Percentiles rank a stretch among this genome's conserved stretches.
phyloP scores from a whole-genome alignment of 116 monocot genomes.

The Phalaenopsis hybrid region DNA sequence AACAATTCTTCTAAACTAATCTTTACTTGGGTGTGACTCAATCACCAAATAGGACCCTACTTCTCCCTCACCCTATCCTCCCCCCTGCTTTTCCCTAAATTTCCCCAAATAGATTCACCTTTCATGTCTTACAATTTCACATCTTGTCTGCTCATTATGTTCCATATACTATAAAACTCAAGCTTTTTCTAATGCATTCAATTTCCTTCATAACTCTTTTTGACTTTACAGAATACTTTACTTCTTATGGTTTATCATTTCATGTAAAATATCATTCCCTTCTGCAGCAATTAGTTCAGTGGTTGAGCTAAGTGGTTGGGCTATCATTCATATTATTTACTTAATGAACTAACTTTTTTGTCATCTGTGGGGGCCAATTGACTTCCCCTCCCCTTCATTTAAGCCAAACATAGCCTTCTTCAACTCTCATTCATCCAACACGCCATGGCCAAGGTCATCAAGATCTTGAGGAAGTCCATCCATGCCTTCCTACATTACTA shows the following conservation, averaged over 20 bases:
- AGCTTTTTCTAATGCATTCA: neutral
- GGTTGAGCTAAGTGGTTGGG: conserved; percentile 19
- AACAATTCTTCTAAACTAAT: neutral
- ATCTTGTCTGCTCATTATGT: neutral
- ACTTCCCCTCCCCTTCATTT: neutral
- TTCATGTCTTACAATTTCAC: neutral
- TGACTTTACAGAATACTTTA: too few species aligned
- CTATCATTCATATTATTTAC: conserved; percentile 19
- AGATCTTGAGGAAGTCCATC: conserved; percentile 21
- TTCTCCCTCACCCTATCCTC: too few species aligned
- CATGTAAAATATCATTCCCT: neutral
- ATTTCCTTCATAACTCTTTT: too few species aligned
- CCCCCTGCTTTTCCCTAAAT: too few species aligned
- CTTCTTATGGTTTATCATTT: neutral
- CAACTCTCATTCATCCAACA: neutral
- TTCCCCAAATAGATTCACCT: too few species aligned
- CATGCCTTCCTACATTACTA: conserved; percentile 21
- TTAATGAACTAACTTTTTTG: neutral
- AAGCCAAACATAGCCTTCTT: neutral
- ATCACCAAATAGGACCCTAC: neutral
- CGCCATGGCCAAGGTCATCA: conserved; percentile 16
- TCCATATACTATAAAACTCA: neutral
- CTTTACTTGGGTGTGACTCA: conserved; percentile 4
- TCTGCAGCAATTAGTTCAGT: conserved; percentile 10
- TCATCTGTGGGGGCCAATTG: neutral